A percentile compares a stretch with the other conserved stretches of the same genome.
phyloP scores from a whole-genome alignment of 163 green algal genomes.

The Chlorella variabilis region DNA sequence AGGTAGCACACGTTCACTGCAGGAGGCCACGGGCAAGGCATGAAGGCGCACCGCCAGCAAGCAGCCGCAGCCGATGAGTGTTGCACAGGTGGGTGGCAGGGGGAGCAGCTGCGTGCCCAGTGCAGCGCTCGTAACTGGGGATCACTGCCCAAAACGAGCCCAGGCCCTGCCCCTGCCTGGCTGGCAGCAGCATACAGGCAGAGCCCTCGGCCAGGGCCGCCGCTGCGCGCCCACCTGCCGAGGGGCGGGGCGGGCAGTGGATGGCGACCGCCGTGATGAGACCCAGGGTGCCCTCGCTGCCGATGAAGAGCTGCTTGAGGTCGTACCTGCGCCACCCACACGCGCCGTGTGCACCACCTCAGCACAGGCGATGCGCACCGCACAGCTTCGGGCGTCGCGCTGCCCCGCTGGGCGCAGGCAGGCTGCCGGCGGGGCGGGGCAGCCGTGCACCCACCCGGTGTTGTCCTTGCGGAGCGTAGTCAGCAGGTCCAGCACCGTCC shows the following conservation, averaged over 20 bases:
- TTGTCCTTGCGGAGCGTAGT: slow-evolving; percentile 94
- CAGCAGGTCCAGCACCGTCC: slow-evolving; percentile 87
- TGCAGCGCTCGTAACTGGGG: too few species aligned
- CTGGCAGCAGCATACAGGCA: not conserved
- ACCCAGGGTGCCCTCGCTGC: slow-evolving; percentile 93
- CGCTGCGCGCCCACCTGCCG: not conserved
- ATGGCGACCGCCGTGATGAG: slow-evolving; percentile 86
- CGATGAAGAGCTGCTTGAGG: slow-evolving; percentile 99
- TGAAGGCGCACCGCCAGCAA: not conserved
- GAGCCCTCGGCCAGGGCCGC: not conserved
- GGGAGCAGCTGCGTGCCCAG: too few species aligned
- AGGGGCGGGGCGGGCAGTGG: slow-evolving; percentile 48
- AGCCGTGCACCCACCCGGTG: slow-evolving; percentile 71
- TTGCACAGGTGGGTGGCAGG: too few species aligned
- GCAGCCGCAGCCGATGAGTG: not conserved
- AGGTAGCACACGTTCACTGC: slow-evolving; percentile 80
- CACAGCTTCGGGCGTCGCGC: too few species aligned
- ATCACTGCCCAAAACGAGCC: too few species aligned
- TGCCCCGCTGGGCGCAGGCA: too few species aligned
- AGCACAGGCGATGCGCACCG: too few species aligned
- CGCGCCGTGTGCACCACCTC: too few species aligned
- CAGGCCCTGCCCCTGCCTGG: too few species aligned
- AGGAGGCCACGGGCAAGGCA: not conserved
- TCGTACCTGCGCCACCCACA: slow-evolving; percentile 78
- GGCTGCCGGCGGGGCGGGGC: not conserved